A percentile compares a stretch with the other conserved stretches of the same genome.
phyloP scores from a whole-genome alignment of 2,329 filamentous ascomycete species.

The Pseudopyricularia cyperi region DNA sequence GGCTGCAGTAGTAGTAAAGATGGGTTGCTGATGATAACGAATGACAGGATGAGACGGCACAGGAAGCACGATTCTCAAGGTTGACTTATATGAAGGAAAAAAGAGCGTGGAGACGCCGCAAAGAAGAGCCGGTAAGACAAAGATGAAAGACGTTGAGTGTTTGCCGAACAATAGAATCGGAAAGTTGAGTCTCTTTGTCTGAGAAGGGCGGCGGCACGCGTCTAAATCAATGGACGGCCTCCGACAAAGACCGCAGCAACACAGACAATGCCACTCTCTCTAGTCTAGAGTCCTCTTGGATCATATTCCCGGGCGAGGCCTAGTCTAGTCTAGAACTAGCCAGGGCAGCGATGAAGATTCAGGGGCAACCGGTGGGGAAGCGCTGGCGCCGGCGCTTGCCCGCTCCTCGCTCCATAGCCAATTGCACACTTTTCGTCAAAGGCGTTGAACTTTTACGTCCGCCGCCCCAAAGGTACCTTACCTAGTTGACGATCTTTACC shows the following conservation, averaged over 20 bases:
- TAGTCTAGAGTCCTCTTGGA: neutral
- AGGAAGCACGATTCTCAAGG: neutral
- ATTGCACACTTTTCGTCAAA: too few species aligned
- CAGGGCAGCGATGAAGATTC: neutral
- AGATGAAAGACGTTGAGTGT: neutral
- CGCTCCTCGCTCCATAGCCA: too few species aligned
- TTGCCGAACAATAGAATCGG: neutral
- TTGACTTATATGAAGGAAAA: neutral
- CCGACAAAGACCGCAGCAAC: neutral
- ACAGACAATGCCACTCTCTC: neutral
- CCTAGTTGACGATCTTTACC: too few species aligned
- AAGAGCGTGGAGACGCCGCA: neutral
- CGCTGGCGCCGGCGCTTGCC: neutral
- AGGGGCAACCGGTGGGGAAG: neutral
- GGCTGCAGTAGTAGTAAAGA: neutral
- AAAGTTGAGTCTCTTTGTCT: neutral
- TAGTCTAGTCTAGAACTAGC: neutral
- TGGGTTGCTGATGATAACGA: neutral
- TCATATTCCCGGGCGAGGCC: neutral
- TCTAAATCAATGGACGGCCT: neutral
- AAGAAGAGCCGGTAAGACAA: neutral
- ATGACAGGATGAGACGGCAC: neutral
- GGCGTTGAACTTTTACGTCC: too few species aligned
- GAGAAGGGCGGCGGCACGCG: neutral
- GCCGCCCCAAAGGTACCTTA: too few species aligned